Evolutionary conservation across 2,329 filamentous ascomycete species (phyloP), one percentile per base, ranked within the genome.

Genomic region (Penicillium frequentans): DNA sequence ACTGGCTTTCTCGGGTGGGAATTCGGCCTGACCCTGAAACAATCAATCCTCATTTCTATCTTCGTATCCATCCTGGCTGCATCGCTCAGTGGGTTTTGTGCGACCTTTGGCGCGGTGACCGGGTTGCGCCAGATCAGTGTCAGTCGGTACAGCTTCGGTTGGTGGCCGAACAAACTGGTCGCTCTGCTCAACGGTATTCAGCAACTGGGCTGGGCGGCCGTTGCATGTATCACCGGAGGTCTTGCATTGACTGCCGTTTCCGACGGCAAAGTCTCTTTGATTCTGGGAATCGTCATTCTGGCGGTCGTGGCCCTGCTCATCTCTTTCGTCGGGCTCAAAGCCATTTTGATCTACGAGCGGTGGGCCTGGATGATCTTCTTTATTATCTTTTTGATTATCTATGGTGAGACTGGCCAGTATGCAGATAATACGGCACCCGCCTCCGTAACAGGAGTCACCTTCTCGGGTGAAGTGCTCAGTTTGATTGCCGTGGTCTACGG

Each of bases 71-170:
- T 83, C 9, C 64, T 82, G 23, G 42, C 29, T 37, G 42, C 24
- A 6, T 47, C 14, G 29, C 16, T 54, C 49, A 63, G 74, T 55
- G 79, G 79, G 8, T 82, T 75, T 67, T 81, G 79, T 56, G 81
- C 81, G 16, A 82, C 79, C 1, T 75, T 82, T 62, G 81, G 81
- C 23, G 75, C 81, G 3, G 76, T 70, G 8, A 83, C 76, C 3
- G 81, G 81, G 3, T 70, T 84, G 42, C 78, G 81, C 54, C 80
- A 83, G 63, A 77, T 83, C 56, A 80, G 78, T 52, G 79, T 83
- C 44, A 75, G 74, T 31, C 75, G 81, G 44, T 83, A 80, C 67
- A 76, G 73, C 33, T 76, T 83, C 44, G 81, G 81, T 24, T 83
- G 77, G 75, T 83, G 77, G 73, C 81, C 81, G 1, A 77, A 75